Evolutionary conservation across 1,284 basidiomycete species (phyloP).

Genomic region (Fomitiporia mediterranea): DNA sequence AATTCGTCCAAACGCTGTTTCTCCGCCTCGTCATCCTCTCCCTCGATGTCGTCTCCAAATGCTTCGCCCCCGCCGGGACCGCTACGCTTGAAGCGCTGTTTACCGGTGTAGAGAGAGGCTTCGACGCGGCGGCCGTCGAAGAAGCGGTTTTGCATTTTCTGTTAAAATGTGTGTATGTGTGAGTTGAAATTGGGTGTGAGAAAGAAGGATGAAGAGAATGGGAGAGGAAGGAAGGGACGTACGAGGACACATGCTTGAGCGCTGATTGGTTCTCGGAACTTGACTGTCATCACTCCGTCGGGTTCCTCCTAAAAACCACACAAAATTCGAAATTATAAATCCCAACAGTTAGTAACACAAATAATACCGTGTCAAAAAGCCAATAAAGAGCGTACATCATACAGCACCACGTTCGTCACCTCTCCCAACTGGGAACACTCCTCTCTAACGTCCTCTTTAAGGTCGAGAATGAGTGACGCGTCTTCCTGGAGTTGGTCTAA

Average conservation of each 20-base stretch:
- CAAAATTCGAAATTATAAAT: no score
- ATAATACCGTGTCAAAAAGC: slow-evolving; percentile 11
- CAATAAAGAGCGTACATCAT: slow-evolving; percentile 68
- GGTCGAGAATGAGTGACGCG: slow-evolving; percentile 80
- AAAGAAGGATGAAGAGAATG: no score
- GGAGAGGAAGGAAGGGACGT: no score
- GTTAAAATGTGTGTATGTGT: slow-evolving; percentile 8
- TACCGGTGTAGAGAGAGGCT: slow-evolving; percentile 77
- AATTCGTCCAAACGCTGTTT: slow-evolving; percentile 84
- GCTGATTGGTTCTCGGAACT: slow-evolving; percentile 84
- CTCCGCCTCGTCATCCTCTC: slow-evolving; percentile 67
- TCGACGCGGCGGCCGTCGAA: slow-evolving; percentile 84
- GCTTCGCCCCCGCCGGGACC: no score
- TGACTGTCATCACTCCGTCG: slow-evolving; percentile 95
- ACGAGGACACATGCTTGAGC: slow-evolving; percentile 88
- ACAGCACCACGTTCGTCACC: slow-evolving; percentile 95
- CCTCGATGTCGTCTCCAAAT: slow-evolving; percentile 55
- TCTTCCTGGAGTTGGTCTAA: slow-evolving; percentile 86
- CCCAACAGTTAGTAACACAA: not conserved
- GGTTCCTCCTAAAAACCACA: slow-evolving; percentile 95
- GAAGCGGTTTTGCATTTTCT: slow-evolving; percentile 96
- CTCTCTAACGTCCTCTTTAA: slow-evolving; percentile 95
- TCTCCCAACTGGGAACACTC: slow-evolving; percentile 91
- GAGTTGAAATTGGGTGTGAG: slow-evolving; percentile 1
- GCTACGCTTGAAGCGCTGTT: slow-evolving; percentile 76